A percentile compares a stretch with the other conserved stretches of the same genome.
phyloP scores from a whole-genome alignment of 495 filamentous ascomycete species.

The Amniculicola lignicola region DNA sequence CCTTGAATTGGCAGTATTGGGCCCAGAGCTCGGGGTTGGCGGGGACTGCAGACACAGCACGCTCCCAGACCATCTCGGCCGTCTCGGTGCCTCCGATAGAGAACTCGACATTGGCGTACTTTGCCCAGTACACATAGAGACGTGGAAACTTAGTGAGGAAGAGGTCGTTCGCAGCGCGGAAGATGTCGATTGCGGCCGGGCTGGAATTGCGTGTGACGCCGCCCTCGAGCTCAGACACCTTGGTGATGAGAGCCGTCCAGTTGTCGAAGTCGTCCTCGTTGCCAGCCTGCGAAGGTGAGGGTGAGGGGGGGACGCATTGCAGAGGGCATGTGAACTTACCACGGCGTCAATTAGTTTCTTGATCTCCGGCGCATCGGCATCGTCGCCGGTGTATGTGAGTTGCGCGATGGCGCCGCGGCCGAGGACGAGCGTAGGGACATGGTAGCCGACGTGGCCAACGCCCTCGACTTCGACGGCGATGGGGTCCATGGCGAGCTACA shows the following conservation, averaged over 20 bases:
- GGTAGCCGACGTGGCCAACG: neutral
- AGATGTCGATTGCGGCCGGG: slow-evolving; percentile 83
- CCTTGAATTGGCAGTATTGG: slow-evolving; percentile 96
- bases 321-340: slow-evolving; percentile 54
- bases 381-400: slow-evolving; percentile 71
- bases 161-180: slow-evolving; percentile 80
- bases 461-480: neutral
- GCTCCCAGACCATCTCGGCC: slow-evolving; percentile 95
- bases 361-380: slow-evolving; percentile 75
- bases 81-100: slow-evolving; percentile 94
- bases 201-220: slow-evolving; percentile 95
- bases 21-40: slow-evolving; percentile 95
- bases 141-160: slow-evolving; percentile 95
- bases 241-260: slow-evolving; percentile 89
- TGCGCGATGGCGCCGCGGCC: slow-evolving; percentile 41
- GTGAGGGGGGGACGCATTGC: neutral
- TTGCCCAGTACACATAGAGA: slow-evolving; percentile 98
- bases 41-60: slow-evolving; percentile 87
- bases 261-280: slow-evolving; percentile 82
- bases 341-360: slow-evolving; percentile 73
- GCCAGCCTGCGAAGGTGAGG: slow-evolving; percentile 12
- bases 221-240: slow-evolving; percentile 80
- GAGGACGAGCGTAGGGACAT: too few species aligned
- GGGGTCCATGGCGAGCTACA: neutral
- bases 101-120: slow-evolving; percentile 97